phyloP scores from a whole-genome alignment of 805 yeast species.

The Maudiozyma turicensis region DNA sequence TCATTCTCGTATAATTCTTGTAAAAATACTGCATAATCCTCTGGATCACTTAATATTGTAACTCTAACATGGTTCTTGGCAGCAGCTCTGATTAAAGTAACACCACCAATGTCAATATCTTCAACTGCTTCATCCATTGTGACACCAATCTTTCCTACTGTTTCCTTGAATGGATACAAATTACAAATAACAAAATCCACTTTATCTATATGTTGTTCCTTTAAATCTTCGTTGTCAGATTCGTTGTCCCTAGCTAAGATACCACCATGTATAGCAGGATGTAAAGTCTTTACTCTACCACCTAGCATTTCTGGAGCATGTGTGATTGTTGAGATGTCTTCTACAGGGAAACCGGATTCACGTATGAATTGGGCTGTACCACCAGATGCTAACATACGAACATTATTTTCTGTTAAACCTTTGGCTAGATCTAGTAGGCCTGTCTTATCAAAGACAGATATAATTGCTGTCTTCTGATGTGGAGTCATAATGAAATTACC shows the following conservation, averaged over 20 bases:
- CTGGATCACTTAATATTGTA: slow-evolving; percentile 89
- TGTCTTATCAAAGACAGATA: slow-evolving; percentile 95
- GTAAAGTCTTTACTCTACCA: slow-evolving; percentile 96
- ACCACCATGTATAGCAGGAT: slow-evolving; percentile 98
- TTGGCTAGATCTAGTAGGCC: slow-evolving; percentile 93
- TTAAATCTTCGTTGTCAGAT: slow-evolving; percentile 80
- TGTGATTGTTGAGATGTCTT: slow-evolving; percentile 88
- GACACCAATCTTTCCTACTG: slow-evolving; percentile 89
- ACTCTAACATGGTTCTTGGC: slow-evolving; percentile 98
- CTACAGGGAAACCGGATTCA: slow-evolving; percentile 97
- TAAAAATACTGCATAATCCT: slow-evolving; percentile 80
- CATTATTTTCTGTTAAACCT: slow-evolving; percentile 81
- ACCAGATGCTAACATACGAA: slow-evolving; percentile 91
- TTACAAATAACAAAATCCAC: slow-evolving; percentile 97
- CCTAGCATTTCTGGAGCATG: slow-evolving; percentile 99
- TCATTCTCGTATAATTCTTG: slow-evolving; percentile 51
- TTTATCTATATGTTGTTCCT: slow-evolving; percentile 83
- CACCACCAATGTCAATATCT: slow-evolving; percentile 98
- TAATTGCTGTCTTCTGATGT: slow-evolving; percentile 76
- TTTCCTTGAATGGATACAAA: slow-evolving; percentile 96
- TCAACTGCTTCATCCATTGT: slow-evolving; percentile 97
- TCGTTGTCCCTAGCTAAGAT: slow-evolving; percentile 90
- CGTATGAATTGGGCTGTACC: slow-evolving; percentile 92
- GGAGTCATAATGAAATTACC: background rate
- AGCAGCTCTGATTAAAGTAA: slow-evolving; percentile 93